phyloP scores from a whole-genome alignment of 2,329 filamentous ascomycete genomes.

The Ceratocystis destructans region DNA sequence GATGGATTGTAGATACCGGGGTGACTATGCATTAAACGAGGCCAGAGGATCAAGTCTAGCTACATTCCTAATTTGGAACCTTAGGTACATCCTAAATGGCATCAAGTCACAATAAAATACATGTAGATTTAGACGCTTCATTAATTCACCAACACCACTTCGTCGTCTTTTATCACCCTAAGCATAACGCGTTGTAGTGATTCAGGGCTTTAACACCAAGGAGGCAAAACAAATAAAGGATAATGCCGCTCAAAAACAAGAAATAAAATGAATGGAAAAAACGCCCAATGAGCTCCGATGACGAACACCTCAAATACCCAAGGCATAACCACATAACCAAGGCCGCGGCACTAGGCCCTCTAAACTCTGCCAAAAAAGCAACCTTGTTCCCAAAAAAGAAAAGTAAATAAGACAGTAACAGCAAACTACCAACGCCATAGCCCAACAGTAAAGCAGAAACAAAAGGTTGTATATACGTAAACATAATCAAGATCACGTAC shows the following conservation, averaged over 20 bases:
- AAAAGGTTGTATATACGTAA: conserved; percentile 11
- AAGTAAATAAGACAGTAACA: neutral
- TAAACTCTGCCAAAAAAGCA: neutral
- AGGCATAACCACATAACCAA: conserved; percentile 10
- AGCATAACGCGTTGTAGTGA: neutral
- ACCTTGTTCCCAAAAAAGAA: neutral
- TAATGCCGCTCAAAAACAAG: neutral
- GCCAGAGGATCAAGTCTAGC: neutral
- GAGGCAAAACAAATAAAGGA: neutral
- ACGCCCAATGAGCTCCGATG: neutral
- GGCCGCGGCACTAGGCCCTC: neutral
- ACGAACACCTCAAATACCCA: neutral
- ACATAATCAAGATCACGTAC: conserved; percentile 2
- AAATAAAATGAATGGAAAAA: conserved; percentile 4
- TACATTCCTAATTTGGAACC: conserved; percentile 1
- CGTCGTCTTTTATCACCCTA: neutral
- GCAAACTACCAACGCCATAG: neutral
- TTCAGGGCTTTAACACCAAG: neutral
- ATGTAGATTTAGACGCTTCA: neutral
- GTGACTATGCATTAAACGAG: neutral
- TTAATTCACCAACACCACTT: neutral
- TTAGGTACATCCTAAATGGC: neutral
- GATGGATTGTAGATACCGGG: neutral
- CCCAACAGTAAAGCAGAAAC: neutral
- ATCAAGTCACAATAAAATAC: neutral